Conservation (phyloP, 805 yeast species). For the Suhomyces tanzawaensis region DNA sequence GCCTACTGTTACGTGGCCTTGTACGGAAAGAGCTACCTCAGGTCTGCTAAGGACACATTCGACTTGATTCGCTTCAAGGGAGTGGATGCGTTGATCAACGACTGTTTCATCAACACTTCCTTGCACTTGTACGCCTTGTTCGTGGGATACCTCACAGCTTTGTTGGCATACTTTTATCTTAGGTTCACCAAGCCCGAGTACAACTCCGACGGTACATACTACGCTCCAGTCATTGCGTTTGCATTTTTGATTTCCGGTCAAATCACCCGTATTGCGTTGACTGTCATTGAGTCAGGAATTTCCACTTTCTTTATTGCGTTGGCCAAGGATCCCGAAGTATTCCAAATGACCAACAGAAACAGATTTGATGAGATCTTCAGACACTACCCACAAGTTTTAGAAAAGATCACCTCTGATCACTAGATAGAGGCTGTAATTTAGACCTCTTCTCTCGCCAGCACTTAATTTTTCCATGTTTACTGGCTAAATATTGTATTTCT, state of each 20-base stretch:
- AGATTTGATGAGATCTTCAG: conserved; percentile 61
- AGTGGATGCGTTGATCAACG: conserved; percentile 79
- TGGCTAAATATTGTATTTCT: too few species aligned
- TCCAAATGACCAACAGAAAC: conserved; percentile 67
- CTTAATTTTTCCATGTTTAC: too few species aligned
- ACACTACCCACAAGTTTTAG: conserved; percentile 66
- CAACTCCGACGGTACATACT: conserved; percentile 55
- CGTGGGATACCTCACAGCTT: conserved; percentile 59
- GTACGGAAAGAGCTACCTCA: conserved; percentile 75
- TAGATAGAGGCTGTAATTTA: too few species aligned
- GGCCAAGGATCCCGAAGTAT: conserved; percentile 81
- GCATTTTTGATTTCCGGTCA: conserved; percentile 72
- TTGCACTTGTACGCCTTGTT: conserved; percentile 73
- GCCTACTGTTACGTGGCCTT: conserved; percentile 85
- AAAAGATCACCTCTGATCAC: conserved; percentile 44
- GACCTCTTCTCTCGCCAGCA: too few species aligned
- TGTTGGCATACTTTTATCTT: conserved; percentile 64
- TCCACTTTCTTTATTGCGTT: conserved; percentile 82
- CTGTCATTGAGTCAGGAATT: conserved; percentile 76
- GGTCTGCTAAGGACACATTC: conserved; percentile 81
- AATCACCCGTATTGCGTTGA: conserved; percentile 67
- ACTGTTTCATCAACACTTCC: conserved; percentile 76
- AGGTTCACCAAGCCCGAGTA: conserved; percentile 66
- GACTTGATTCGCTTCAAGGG: conserved; percentile 76
- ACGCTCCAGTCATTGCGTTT: conserved; percentile 74